Evolutionary conservation across 2,329 filamentous ascomycete species (phyloP).

Genomic region (Celoporthe dispersa): DNA sequence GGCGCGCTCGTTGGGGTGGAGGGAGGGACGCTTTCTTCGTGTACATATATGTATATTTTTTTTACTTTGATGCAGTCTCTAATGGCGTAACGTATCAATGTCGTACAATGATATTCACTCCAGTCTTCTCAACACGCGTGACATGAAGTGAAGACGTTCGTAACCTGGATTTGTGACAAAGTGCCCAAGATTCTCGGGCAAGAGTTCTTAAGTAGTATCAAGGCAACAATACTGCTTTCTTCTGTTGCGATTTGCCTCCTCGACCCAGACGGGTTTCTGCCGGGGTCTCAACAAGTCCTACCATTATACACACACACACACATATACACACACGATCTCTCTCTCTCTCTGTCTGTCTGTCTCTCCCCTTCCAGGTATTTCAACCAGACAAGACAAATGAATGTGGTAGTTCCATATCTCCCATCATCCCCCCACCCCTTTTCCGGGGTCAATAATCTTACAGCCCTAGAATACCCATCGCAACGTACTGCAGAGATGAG

Average conservation of each 20-base stretch:
- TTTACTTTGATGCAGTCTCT: not conserved
- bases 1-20: not conserved
- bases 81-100: constrained; percentile 5
- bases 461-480: no score
- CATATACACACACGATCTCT: no score
- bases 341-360: not conserved
- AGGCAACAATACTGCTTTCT: not conserved
- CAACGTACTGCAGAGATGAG: not conserved
- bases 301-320: not conserved
- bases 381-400: not conserved
- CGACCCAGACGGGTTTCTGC: not conserved
- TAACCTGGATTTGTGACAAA: not conserved
- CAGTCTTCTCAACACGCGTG: not conserved
- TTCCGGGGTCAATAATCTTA: not conserved
- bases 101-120: not conserved
- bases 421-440: not conserved
- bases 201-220: no score
- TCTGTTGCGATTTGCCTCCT: not conserved
- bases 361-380: not conserved
- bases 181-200: no score
- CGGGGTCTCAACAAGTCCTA: not conserved
- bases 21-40: not conserved
- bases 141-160: not conserved
- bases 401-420: not conserved
- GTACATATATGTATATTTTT: not conserved